Conservation (phyloP, 306 rosid genomes). For the Neltuma alba region DNA sequence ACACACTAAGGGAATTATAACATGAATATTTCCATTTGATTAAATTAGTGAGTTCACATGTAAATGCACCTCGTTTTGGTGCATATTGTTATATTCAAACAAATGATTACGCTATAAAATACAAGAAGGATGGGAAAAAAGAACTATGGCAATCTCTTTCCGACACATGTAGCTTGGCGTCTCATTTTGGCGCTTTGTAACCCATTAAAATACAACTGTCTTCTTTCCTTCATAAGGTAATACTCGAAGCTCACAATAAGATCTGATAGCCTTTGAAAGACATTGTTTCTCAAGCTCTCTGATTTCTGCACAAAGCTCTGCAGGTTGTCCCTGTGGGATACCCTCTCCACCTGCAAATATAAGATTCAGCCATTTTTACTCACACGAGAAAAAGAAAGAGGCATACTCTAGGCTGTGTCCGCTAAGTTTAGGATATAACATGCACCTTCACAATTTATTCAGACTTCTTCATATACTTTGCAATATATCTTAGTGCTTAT, state of each 20-base stretch:
- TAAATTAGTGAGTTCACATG: slow-evolving; percentile 38
- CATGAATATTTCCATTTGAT: slow-evolving; percentile 8
- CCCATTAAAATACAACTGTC: slow-evolving; percentile 77
- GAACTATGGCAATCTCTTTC: background rate
- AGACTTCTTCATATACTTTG: background rate
- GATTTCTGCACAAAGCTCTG: slow-evolving; percentile 92
- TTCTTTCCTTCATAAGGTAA: slow-evolving; percentile 75
- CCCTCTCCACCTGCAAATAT: slow-evolving; percentile 81
- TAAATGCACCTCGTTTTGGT: slow-evolving; percentile 33
- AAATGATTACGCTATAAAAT: background rate
- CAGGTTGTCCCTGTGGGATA: slow-evolving; percentile 86
- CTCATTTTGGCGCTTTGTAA: slow-evolving; percentile 29
- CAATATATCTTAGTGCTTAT: slow-evolving; percentile 1
- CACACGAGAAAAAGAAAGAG: background rate
- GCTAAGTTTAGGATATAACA: background rate
- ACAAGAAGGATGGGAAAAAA: background rate
- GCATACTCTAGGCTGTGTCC: slow-evolving; percentile 7
- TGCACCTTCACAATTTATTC: slow-evolving; percentile 11
- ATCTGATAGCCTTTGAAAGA: slow-evolving; percentile 77
- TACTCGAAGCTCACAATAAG: slow-evolving; percentile 92
- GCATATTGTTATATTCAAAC: background rate
- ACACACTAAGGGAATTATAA: no score
- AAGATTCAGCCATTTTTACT: slow-evolving; percentile 33
- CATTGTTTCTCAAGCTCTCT: slow-evolving; percentile 97
- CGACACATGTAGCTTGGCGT: background rate